phyloP scores from a whole-genome alignment of 345 rosid genomes.

The Salix dunnii region DNA sequence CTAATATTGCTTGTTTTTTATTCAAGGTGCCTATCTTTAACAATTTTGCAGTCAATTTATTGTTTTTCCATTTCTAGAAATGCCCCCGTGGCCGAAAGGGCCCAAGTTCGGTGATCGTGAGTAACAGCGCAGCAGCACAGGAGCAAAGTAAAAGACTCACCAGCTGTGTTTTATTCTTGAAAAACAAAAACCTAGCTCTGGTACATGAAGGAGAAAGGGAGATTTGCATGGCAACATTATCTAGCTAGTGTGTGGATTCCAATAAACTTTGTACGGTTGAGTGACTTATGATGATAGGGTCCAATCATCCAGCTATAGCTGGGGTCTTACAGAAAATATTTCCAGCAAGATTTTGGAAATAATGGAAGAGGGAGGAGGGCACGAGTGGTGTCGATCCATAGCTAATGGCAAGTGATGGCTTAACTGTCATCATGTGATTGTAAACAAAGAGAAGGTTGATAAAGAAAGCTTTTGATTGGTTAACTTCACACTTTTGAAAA shows the following conservation, averaged over 20 bases:
- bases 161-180: neutral
- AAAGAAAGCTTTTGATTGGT: neutral
- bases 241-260: neutral
- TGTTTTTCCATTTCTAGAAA: neutral
- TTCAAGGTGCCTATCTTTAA: neutral
- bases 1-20: neutral
- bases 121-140: neutral
- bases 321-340: too few species aligned
- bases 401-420: neutral
- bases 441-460: neutral
- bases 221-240: neutral
- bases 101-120: neutral
- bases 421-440: neutral
- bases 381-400: too few species aligned
- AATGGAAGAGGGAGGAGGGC: too few species aligned
- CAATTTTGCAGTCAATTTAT: neutral
- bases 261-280: neutral
- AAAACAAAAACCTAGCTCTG: too few species aligned
- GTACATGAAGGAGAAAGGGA: neutral
- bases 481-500: slow-evolving; percentile 2
- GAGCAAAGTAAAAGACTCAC: neutral
- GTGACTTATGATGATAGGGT: too few species aligned
- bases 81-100: neutral
- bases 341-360: too few species aligned
- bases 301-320: too few species aligned